Evolutionary conservation across 306 rosid species (phyloP).

Genomic region (Acacia confusa): DNA sequence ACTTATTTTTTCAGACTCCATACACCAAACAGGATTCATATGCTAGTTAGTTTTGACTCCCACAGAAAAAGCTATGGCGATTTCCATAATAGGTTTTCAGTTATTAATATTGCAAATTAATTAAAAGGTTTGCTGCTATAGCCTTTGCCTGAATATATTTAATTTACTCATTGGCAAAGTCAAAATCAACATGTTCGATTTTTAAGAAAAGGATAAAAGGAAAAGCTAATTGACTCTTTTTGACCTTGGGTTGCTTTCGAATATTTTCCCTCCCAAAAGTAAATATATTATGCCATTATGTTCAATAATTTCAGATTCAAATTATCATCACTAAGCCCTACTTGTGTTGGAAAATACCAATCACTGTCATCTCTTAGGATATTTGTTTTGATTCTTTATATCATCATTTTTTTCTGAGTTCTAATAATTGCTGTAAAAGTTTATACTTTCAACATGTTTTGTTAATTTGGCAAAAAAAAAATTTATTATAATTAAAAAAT

Average conservation of each 20-base stretch:
- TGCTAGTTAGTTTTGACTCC: neutral
- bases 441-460: neutral
- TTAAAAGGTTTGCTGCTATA: neutral
- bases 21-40: neutral
- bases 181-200: neutral
- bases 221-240: neutral
- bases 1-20: too few species aligned
- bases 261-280: constrained; percentile 3
- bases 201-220: neutral
- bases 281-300: neutral
- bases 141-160: neutral
- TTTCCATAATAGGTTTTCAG: neutral
- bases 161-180: neutral
- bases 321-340: neutral
- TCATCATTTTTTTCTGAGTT: neutral
- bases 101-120: neutral
- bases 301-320: neutral
- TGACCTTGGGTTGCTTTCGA: constrained; percentile 8
- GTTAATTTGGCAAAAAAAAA: too few species aligned
- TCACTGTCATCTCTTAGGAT: neutral
- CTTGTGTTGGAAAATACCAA: neutral
- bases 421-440: neutral
- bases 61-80: neutral
- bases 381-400: neutral
- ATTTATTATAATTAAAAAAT: neutral